Evolutionary conservation across 1,284 basidiomycete species (phyloP), one percentile per base, ranked within the genome.

Genomic region (Moesziomyces parantarcticus): DNA sequence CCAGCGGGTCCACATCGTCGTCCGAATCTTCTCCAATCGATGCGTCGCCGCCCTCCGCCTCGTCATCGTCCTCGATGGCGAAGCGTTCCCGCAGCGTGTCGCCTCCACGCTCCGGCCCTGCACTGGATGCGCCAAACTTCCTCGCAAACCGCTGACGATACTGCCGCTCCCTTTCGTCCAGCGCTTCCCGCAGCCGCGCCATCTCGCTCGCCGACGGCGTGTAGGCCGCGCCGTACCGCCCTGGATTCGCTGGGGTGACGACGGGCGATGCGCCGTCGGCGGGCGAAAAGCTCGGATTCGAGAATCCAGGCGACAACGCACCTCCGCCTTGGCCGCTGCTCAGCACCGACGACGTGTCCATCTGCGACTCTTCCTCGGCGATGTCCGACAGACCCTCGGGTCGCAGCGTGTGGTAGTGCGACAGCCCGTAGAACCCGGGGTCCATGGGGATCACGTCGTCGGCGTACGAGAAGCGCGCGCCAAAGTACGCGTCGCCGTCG

Each of bases 321-420:
- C 61, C 53, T 7, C 50, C 56, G 11, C 58, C 58, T 14, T 55
- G 49, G 7, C 74, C 69, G 40, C 60, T 66, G 45, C 67, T 63
- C 5, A 75, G 47, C 32, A 70, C 64, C 7, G 59, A 61, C 3
- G 57, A 68, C 3, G 65, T 60, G n/a, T 74, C 71, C 21, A 69
- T 46, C 20, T 69, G 65, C 20, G 55, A 63, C 34, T 70, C 75
- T 49, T 80, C 79, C 44, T 80, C 79, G 6, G 76, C 70, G 23
- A 80, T 80, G 47, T 80, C 79, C 18, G 55, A 62, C 36, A 80
- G 45, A 0, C 79, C 79, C 48, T 80, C 79, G 5, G 69, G 66
- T 29, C 66, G 56, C 16, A 66, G 45, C 25, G 66, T 70, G 20
- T 69, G 63, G 51, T 76, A 79, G 45, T 71, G 67, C 18, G 75